phyloP scores from a whole-genome alignment of 192 early-diverging fungal species.

The Dimargaris xerosporica region DNA sequence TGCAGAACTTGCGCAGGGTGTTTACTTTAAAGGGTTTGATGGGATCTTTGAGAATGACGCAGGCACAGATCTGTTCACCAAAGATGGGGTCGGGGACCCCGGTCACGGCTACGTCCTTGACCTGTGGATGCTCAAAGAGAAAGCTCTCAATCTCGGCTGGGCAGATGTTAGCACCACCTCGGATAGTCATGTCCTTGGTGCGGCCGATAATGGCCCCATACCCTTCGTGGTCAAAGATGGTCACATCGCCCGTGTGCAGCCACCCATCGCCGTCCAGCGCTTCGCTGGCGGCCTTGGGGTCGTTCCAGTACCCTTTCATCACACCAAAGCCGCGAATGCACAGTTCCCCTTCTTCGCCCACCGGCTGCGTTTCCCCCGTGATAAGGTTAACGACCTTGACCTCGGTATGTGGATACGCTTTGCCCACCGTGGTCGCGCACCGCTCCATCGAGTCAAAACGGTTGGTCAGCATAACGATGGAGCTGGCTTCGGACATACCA shows the following conservation, averaged over 20 bases:
- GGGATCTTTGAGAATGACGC: not conserved
- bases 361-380: slow-evolving; percentile 22
- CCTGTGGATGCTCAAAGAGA: slow-evolving; percentile 2
- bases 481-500: slow-evolving; percentile 41
- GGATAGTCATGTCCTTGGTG: slow-evolving; percentile 13
- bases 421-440: slow-evolving; percentile 21
- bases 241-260: slow-evolving; percentile 21
- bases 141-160: slow-evolving; percentile 5
- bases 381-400: slow-evolving; percentile 28
- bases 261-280: slow-evolving; percentile 16
- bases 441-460: slow-evolving; percentile 15
- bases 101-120: not conserved
- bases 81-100: not conserved
- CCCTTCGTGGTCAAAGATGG: slow-evolving; percentile 14
- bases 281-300: slow-evolving; percentile 12
- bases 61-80: not conserved
- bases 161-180: slow-evolving; percentile 1
- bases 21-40: not conserved
- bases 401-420: slow-evolving; percentile 25
- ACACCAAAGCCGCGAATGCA: slow-evolving; percentile 46
- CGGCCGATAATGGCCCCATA: slow-evolving; percentile 13
- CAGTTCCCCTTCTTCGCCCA: slow-evolving; percentile 45
- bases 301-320: slow-evolving; percentile 29
- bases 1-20: not conserved
- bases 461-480: not conserved